Evolutionary conservation across 2,329 filamentous ascomycete species (phyloP), one percentile per base, ranked within the genome.

Genomic region (Neofusicoccum ribis): DNA sequence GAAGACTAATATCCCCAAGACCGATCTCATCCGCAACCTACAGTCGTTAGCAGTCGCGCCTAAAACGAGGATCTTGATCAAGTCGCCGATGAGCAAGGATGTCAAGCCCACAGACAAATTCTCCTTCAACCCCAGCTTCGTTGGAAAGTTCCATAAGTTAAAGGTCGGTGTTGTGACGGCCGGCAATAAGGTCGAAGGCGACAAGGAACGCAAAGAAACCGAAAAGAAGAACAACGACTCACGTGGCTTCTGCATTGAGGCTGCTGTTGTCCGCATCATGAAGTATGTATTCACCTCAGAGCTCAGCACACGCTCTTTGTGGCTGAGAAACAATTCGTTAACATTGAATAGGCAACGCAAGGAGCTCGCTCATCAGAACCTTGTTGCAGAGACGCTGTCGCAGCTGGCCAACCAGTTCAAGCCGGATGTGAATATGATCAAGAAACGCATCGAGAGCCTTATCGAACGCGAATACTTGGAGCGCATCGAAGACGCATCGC

Each of bases 81-180:
- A 97, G 76, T 88, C 93, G 31, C 92, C 94, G 0, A 86, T 88
- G 78, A 89, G 85, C 69, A 95, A 94, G 76, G 86, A 88, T 2
- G 85, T 96, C 67, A 93, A 91, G 71, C 78, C 87, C 0, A 87
- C 87, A 0, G 94, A 98, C 76, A 85, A 80, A 31, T 98, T 98
- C 76, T 84, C 81, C 8, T 96, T 93, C 82, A 97, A 98, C 74
- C 82, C 88, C 37, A 83, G 87, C 14, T 98, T 97, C 78, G 83
- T 87, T 54, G 93, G 91, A 79, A 93, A 92, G 74, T 88, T 91
- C 58, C 85, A 95, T 72, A 92, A 91, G 76, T 92, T 97, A 79
- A 96, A 96, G 77, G 91, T 95, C 20, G 92, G 92, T 23, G 90
- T 95, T 5, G 90, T 97, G 70, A 91, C 84, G 58, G 87, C 88